A percentile compares a stretch with the other conserved stretches of the same genome.
These are phyloP conservation scores for Elsinoe necatrix DNA, from an alignment of 2,329 filamentous ascomycete genomes.

Conservation along the genomic window DNA sequence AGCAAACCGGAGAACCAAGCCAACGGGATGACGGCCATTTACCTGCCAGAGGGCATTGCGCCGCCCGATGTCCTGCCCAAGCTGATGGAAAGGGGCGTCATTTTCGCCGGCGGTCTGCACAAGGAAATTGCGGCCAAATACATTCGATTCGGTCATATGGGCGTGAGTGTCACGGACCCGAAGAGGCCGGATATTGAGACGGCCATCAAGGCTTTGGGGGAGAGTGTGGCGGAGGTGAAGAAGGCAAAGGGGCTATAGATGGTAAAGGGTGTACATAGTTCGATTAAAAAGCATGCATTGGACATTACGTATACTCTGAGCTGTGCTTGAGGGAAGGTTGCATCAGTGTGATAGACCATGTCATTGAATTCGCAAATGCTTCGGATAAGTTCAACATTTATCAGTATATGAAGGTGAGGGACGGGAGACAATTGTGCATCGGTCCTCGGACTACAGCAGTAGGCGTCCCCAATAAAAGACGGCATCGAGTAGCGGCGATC, in stretches of 20 bases:
- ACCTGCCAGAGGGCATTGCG: constrained; percentile 75
- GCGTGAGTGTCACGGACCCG: constrained; percentile 79
- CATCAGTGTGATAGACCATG: too few relatives aligned
- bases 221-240: constrained; percentile 59
- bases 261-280: neutral
- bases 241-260: constrained; percentile 12
- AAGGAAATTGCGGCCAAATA: constrained; percentile 92
- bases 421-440: too few relatives aligned
- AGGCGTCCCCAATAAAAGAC: too few relatives aligned
- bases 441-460: too few relatives aligned
- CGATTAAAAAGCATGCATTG: neutral
- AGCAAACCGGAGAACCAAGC: constrained; percentile 82
- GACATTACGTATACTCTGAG: neutral
- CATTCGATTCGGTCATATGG: constrained; percentile 96
- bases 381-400: too few relatives aligned
- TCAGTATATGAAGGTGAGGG: too few relatives aligned
- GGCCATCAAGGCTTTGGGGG: constrained; percentile 69
- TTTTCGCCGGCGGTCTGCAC: constrained; percentile 93
- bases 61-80: constrained; percentile 77
- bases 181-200: constrained; percentile 73
- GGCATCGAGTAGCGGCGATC: neutral
- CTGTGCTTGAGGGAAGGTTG: too few relatives aligned
- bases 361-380: too few relatives aligned
- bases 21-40: constrained; percentile 96
- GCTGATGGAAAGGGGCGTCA: constrained; percentile 74